Evolutionary conservation across 73 alveolate genomes (phyloP).

Genomic region (Blepharisma japonicum): DNA sequence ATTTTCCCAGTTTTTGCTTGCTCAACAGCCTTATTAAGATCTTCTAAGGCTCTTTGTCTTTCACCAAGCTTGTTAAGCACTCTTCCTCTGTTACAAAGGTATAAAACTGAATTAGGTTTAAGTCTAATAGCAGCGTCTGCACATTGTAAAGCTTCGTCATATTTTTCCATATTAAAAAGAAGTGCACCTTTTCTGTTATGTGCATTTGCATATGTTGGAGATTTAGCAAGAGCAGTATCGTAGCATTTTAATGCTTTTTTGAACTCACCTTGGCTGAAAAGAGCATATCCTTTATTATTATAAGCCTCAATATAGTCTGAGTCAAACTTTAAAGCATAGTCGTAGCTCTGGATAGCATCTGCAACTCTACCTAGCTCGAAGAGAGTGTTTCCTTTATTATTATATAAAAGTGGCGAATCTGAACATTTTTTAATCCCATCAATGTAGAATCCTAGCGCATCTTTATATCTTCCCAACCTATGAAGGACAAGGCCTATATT

Average conservation of each 20-base stretch:
- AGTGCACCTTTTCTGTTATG: conserved; percentile 21
- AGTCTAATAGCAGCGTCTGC: conserved; percentile 22
- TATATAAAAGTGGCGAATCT: neutral
- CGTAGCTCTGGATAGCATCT: conserved; percentile 26
- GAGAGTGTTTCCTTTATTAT: conserved; percentile 23
- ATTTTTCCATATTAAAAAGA: neutral
- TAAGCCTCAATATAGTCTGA: conserved; percentile 16
- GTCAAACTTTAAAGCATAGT: neutral
- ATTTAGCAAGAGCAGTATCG: neutral
- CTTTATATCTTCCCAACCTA: neutral
- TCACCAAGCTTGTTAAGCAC: neutral
- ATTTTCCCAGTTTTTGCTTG: neutral
- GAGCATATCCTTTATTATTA: conserved; percentile 20
- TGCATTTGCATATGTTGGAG: conserved; percentile 1
- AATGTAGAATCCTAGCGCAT: neutral
- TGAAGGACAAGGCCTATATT: neutral
- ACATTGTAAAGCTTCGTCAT: conserved; percentile 19
- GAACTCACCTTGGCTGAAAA: neutral
- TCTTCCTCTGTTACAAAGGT: conserved; percentile 5
- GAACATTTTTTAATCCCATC: neutral
- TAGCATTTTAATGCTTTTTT: conserved; percentile 10
- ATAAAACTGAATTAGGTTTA: conserved; percentile 6
- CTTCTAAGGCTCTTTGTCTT: neutral
- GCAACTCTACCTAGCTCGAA: neutral
- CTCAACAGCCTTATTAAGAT: neutral